A percentile compares a stretch with the other conserved stretches of the same genome.
phyloP scores from a whole-genome alignment of 2,329 filamentous ascomycete species.

The Fusarium siculi region DNA sequence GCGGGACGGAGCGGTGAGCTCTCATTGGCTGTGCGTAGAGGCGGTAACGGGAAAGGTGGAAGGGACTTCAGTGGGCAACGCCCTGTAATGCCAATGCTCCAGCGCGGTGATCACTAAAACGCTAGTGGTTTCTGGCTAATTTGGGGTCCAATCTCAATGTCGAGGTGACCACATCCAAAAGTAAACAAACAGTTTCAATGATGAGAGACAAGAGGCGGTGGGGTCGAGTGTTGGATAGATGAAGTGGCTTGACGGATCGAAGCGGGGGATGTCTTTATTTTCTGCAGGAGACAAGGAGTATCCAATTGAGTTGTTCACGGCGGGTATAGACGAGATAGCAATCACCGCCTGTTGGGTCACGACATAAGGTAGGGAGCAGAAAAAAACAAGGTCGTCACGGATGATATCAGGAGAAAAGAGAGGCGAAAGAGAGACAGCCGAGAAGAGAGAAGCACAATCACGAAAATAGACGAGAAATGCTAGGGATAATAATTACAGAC shows the following conservation, averaged over 20 bases:
- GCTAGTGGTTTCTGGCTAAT: constrained; percentile 24
- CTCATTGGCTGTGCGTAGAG: constrained; percentile 35
- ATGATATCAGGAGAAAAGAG: constrained; percentile 14
- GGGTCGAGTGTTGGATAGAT: constrained; percentile 19
- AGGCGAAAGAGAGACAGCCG: constrained; percentile 3
- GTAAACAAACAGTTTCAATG: constrained; percentile 32
- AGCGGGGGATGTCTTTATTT: constrained; percentile 14
- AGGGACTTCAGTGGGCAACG: constrained; percentile 24
- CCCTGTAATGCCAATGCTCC: neutral
- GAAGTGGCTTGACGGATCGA: constrained; percentile 17
- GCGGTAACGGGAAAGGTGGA: constrained; percentile 32
- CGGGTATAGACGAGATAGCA: constrained; percentile 1
- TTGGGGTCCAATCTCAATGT: constrained; percentile 20
- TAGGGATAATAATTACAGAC: constrained; percentile 5
- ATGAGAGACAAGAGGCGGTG: constrained; percentile 28
- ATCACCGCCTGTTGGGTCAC: constrained; percentile 4
- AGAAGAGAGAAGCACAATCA: constrained; percentile 21
- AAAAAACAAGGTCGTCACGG: constrained; percentile 14
- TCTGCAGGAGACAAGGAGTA: constrained; percentile 9
- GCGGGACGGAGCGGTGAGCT: constrained; percentile 21
- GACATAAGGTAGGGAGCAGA: neutral
- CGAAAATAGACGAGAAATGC: constrained; percentile 26
- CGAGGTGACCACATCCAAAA: constrained; percentile 24
- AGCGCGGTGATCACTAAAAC: constrained; percentile 25
- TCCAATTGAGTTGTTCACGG: neutral